phyloP scores from a whole-genome alignment of 2,329 filamentous ascomycete genomes.

The Phoma sp. region DNA sequence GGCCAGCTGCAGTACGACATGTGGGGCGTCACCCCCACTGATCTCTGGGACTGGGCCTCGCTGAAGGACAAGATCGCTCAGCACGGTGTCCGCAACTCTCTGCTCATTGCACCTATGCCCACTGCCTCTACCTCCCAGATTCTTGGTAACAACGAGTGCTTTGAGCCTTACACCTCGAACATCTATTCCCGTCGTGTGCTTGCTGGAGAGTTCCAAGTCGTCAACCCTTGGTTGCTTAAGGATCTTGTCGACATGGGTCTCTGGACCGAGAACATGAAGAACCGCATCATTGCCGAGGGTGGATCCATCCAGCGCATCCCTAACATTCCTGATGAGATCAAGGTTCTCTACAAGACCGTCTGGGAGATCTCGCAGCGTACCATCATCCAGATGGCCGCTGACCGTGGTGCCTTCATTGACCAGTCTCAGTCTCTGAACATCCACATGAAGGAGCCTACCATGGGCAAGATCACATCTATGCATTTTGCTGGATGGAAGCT shows the following conservation, averaged over 20 bases:
- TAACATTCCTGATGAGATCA: conserved; percentile 94
- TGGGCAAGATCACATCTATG: conserved; percentile 99
- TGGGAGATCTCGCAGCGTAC: conserved; percentile 98
- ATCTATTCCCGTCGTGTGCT: conserved; percentile 99
- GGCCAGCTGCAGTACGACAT: conserved; percentile 98
- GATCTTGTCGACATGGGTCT: conserved; percentile 97
- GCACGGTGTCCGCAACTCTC: conserved; percentile 92
- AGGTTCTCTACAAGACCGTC: conserved; percentile 98
- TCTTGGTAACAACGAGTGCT: conserved; percentile 98
- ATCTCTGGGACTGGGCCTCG: conserved; percentile 94
- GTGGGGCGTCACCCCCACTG: conserved; percentile 93
- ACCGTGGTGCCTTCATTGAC: conserved; percentile 98
- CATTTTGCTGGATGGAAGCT: conserved; percentile 99
- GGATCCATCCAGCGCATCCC: conserved; percentile 96
- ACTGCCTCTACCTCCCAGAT: conserved; percentile 98
- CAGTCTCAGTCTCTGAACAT: conserved; percentile 99
- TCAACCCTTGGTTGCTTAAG: conserved; percentile 98
- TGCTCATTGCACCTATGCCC: conserved; percentile 96
- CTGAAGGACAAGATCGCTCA: conserved; percentile 91
- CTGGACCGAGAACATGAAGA: conserved; percentile 99
- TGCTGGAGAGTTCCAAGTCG: conserved; percentile 98
- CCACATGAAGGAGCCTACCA: conserved; percentile 98
- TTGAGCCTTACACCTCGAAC: conserved; percentile 99
- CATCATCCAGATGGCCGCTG: conserved; percentile 96
- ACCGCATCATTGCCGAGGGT: conserved; percentile 96